Conservation (phyloP, 345 rosid genomes). For the Jatropha curcas region DNA sequence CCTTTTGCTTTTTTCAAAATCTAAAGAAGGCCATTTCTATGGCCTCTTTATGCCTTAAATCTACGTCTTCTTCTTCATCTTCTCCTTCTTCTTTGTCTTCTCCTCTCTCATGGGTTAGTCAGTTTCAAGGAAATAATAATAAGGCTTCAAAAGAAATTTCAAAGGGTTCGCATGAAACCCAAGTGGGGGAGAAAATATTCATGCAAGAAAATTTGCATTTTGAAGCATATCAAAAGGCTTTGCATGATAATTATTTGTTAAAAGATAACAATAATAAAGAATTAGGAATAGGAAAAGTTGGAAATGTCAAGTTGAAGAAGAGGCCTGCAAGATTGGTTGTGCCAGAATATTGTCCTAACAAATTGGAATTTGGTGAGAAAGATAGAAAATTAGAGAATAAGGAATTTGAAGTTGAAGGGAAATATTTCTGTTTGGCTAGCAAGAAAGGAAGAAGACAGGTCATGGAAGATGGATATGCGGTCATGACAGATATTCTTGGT, state of each 20-base stretch:
- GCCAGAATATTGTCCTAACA: constrained; percentile 29
- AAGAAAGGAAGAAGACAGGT: constrained; percentile 50
- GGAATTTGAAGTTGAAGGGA: constrained; percentile 43
- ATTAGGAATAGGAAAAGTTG: neutral
- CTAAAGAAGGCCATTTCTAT: constrained; percentile 21
- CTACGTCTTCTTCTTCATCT: constrained; percentile 15
- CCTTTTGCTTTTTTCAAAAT: constrained; percentile 14
- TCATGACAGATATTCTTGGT: constrained; percentile 40
- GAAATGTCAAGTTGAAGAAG: constrained; percentile 25
- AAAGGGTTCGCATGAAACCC: neutral
- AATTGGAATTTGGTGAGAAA: constrained; percentile 6
- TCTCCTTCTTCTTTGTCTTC: neutral
- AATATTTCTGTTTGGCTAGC: constrained; percentile 38
- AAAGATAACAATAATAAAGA: neutral
- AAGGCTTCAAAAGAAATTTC: no score
- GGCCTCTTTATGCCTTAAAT: constrained; percentile 17
- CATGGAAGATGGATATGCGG: constrained; percentile 50
- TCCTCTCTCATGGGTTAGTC: constrained; percentile 13
- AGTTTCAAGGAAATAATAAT: neutral
- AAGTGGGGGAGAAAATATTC: neutral
- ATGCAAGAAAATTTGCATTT: constrained; percentile 1
- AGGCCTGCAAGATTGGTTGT: constrained; percentile 48
- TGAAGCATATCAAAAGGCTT: constrained; percentile 11
- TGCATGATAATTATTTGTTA: neutral
- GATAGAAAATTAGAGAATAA: constrained; percentile 24